phyloP scores from a whole-genome alignment of 139 green algal genomes.

The Mesotaenium endlicherianum region DNA sequence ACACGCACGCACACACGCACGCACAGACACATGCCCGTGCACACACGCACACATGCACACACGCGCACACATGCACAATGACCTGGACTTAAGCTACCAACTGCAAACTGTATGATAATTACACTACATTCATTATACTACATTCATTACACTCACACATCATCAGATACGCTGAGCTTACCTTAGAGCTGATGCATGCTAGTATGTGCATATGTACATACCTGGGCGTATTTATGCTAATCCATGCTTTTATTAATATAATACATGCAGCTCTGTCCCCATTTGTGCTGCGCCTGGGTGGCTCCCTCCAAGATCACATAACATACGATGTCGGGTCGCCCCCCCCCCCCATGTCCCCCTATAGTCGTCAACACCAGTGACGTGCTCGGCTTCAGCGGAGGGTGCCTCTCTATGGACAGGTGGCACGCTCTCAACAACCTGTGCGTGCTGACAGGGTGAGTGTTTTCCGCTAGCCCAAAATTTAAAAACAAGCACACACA shows the following conservation, averaged over 20 bases:
- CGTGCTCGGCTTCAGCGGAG: slow-evolving; percentile 9
- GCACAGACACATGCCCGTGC: no score
- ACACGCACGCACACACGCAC: background rate
- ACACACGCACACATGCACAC: background rate
- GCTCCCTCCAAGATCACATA: slow-evolving; percentile 34
- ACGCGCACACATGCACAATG: background rate
- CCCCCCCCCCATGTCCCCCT: background rate
- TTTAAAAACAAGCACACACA: background rate
- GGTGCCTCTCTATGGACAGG: slow-evolving; percentile 2
- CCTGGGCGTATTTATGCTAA: no score
- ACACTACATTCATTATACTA: no score
- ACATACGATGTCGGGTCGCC: background rate
- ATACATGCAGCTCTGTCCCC: slow-evolving; percentile 6
- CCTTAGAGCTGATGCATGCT: background rate
- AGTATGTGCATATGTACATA: background rate
- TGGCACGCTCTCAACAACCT: slow-evolving; percentile 38
- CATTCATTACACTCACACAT: background rate
- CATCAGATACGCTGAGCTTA: background rate
- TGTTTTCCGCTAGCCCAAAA: no score
- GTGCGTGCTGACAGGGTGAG: no score
- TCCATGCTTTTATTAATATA: no score
- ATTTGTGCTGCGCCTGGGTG: slow-evolving; percentile 19
- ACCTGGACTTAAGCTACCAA: background rate
- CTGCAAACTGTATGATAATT: no score
- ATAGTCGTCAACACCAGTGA: background rate